Conservation (phyloP, 106 monocot species). For the Iris macrosiphon region DNA sequence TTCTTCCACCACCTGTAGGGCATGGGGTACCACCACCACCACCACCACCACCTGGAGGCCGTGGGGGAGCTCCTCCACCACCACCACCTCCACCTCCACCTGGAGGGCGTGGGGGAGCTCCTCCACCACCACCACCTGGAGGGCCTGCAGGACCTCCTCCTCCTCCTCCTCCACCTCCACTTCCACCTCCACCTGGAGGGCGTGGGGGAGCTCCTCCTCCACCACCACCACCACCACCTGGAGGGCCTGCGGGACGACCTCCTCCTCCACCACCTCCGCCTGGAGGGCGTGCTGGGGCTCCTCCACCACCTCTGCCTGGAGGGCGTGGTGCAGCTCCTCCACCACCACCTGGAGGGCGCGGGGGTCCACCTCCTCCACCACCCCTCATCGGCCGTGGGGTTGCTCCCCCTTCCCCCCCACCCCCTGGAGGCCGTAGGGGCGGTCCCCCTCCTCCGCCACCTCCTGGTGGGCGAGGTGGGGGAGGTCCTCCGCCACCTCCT, state of each 20-base stretch:
- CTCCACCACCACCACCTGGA: conserved; percentile 14
- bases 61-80: conserved; percentile 5
- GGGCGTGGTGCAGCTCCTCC: conserved; percentile 40
- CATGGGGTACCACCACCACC: conserved; percentile 17
- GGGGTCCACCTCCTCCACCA: not conserved
- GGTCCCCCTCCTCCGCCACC: conserved; percentile 20
- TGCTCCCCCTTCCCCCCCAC: conserved; percentile 18
- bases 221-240: conserved; percentile 18
- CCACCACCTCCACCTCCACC: conserved; percentile 12
- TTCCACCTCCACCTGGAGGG: conserved; percentile 16
- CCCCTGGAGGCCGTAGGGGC: not conserved
- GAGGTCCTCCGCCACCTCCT: conserved; percentile 12
- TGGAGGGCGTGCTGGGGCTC: conserved; percentile 11
- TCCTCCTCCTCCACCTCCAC: conserved; percentile 1
- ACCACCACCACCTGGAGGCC: conserved; percentile 15
- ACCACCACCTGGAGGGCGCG: conserved; percentile 4
- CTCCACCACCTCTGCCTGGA: conserved; percentile 25
- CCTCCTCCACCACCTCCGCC: conserved; percentile 12
- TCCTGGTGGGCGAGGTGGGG: conserved; percentile 7
- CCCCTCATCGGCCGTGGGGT: not conserved
- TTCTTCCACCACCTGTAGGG: conserved; percentile 29
- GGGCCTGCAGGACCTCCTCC: not conserved
- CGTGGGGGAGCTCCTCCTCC: conserved; percentile 13
- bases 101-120: not conserved
- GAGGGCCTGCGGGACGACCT: not conserved